A percentile compares a stretch with the other conserved stretches of the same genome.
phyloP scores from a whole-genome alignment of 2,329 filamentous ascomycete species.

The Trichoderma breve region DNA sequence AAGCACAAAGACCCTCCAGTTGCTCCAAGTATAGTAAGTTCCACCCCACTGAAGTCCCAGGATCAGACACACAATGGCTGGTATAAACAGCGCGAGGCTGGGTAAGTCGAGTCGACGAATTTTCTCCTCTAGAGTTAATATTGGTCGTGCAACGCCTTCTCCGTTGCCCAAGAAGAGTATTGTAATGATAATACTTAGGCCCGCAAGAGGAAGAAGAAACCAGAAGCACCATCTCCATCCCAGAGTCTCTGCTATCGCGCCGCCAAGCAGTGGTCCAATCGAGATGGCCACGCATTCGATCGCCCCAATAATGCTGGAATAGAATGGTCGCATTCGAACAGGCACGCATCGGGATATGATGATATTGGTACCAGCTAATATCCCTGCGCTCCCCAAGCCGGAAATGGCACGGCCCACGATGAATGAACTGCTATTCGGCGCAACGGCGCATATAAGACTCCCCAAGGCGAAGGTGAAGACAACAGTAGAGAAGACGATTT shows the following conservation, averaged over 20 bases:
- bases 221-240: conserved; percentile 15
- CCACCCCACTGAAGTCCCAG: not conserved
- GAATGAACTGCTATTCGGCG: not conserved
- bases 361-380: not conserved
- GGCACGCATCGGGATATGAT: not conserved
- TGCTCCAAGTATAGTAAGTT: not conserved
- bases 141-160: not conserved
- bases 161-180: not conserved
- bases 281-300: conserved; percentile 5
- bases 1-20: not conserved
- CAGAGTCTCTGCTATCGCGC: conserved; percentile 1
- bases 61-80: not conserved
- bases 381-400: not conserved
- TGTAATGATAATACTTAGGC: not conserved
- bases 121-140: not conserved
- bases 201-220: not conserved
- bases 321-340: not conserved
- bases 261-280: conserved; percentile 12
- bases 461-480: not conserved
- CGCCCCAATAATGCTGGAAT: not conserved
- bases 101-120: not conserved
- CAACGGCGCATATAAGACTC: conserved; percentile 2
- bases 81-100: not conserved
- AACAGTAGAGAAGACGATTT: not conserved
- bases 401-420: conserved; percentile 4